phyloP scores from a whole-genome alignment of 1,284 basidiomycete species.

The Leucoagaricus sp. region DNA sequence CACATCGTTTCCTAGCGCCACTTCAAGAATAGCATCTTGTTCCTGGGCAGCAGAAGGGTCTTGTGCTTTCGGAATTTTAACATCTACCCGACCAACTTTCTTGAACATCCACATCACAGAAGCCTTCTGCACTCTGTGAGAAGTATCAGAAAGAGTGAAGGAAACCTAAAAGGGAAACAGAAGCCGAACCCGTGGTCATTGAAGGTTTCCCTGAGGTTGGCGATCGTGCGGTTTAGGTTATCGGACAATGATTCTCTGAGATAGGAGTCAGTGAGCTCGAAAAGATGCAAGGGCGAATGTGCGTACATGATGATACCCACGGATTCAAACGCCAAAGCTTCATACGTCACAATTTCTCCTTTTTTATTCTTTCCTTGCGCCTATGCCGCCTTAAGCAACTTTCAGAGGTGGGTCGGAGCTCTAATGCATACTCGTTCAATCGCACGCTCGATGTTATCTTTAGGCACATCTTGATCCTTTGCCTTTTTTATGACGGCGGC shows the following conservation, averaged over 20 bases:
- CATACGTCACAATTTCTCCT: conserved; percentile 62
- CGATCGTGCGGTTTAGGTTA: conserved; percentile 71
- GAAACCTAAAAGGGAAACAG: not conserved
- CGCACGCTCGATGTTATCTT: conserved; percentile 75
- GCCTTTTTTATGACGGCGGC: conserved; percentile 63
- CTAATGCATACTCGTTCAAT: conserved; percentile 57
- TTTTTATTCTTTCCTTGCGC: conserved; percentile 52
- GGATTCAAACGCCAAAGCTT: conserved; percentile 69
- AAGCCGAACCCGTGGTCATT: conserved; percentile 55
- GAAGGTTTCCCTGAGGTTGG: conserved; percentile 63
- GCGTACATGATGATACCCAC: conserved; percentile 78
- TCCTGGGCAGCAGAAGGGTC: conserved; percentile 2
- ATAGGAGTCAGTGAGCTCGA: conserved; percentile 10
- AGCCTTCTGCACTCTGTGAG: conserved; percentile 62
- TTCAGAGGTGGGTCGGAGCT: not conserved
- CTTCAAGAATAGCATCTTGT: conserved; percentile 9
- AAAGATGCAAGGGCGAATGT: conserved; percentile 8
- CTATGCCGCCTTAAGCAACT: conserved; percentile 31
- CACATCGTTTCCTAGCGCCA: conserved; percentile 40
- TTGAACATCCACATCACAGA: conserved; percentile 81
- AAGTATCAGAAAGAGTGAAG: not conserved
- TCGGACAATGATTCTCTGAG: conserved; percentile 77
- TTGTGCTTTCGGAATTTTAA: conserved; percentile 37
- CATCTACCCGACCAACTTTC: conserved; percentile 60
- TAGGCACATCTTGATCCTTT: conserved; percentile 71